Percentiles rank a stretch among this genome's conserved stretches.
Conservation (phyloP, 768 basidiomycete species). For the Lentinula sp. region DNA sequence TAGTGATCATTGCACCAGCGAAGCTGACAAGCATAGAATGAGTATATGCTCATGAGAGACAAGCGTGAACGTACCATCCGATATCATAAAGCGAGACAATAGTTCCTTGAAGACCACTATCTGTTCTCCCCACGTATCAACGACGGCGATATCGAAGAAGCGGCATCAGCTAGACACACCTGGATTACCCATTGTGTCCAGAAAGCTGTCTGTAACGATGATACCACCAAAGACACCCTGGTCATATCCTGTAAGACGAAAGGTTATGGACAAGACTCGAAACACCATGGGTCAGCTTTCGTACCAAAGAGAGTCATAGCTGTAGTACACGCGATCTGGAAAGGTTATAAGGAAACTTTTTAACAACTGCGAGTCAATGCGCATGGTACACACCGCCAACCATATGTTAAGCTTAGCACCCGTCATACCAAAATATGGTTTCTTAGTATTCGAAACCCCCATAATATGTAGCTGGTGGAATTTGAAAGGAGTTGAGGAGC, state of each 20-base stretch:
- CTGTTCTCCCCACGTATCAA: not conserved
- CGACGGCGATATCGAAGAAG: not conserved
- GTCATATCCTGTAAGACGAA: conserved; percentile 32
- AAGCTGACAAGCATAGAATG: conserved; percentile 22
- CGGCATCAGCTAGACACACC: not conserved
- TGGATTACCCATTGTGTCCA: conserved; percentile 43
- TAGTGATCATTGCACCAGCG: conserved; percentile 38
- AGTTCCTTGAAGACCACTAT: conserved; percentile 37
- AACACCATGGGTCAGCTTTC: not conserved
- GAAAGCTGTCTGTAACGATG: conserved; percentile 40
- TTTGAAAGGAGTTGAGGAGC: too few species aligned
- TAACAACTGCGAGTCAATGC: not conserved
- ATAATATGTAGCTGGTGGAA: not conserved
- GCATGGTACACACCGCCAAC: conserved; percentile 17
- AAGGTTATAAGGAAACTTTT: not conserved
- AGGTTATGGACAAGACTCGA: not conserved
- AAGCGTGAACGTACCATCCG: conserved; percentile 10
- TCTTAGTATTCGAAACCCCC: conserved; percentile 4
- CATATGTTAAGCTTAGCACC: conserved; percentile 38
- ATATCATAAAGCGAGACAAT: conserved; percentile 49
- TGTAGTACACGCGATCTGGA: conserved; percentile 41
- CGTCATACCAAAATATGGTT: conserved; percentile 38
- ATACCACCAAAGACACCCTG: conserved; percentile 51
- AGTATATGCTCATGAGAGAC: not conserved
- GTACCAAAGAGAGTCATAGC: conserved; percentile 47